These are phyloP conservation scores for Vanrija sp. DNA, from an alignment of 1,284 basidiomycete genomes.

Conservation along the genomic window DNA sequence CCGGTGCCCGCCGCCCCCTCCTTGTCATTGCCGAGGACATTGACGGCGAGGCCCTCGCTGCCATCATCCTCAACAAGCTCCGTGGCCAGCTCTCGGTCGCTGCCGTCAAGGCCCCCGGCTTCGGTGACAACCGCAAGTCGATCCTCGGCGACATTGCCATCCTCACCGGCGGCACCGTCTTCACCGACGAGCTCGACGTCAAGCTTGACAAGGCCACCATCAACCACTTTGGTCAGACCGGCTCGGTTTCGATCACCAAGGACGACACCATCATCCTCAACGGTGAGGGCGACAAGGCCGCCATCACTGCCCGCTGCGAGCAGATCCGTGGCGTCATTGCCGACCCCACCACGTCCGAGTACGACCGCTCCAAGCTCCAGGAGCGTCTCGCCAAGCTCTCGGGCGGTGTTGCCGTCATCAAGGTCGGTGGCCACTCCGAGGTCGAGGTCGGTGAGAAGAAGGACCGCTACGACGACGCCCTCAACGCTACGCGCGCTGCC, in stretches of 20 bases:
- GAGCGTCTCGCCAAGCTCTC: slow-evolving; percentile 94
- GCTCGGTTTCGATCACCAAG: slow-evolving; percentile 92
- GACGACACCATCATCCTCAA: slow-evolving; percentile 97
- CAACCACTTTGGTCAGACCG: slow-evolving; percentile 88
- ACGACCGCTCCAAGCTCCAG: slow-evolving; percentile 92
- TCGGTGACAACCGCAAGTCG: slow-evolving; percentile 98
- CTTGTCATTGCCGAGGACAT: slow-evolving; percentile 97
- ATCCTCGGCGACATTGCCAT: slow-evolving; percentile 96
- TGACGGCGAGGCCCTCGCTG: slow-evolving; percentile 95
- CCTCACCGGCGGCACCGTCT: slow-evolving; percentile 94
- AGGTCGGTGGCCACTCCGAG: slow-evolving; percentile 88
- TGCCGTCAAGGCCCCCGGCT: slow-evolving; percentile 95
- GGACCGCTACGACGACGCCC: slow-evolving; percentile 96
- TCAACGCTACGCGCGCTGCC: slow-evolving; percentile 94
- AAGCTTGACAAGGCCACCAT: slow-evolving; percentile 89
- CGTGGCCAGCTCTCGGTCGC: slow-evolving; percentile 90
- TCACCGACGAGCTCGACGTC: slow-evolving; percentile 96
- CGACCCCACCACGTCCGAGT: slow-evolving; percentile 84
- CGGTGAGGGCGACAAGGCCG: slow-evolving; percentile 80
- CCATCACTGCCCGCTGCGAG: slow-evolving; percentile 85
- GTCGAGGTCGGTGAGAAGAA: slow-evolving; percentile 99
- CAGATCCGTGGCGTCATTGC: slow-evolving; percentile 83
- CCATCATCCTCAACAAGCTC: slow-evolving; percentile 97
- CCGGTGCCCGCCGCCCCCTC: slow-evolving; percentile 83
- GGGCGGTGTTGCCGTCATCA: slow-evolving; percentile 97